Evolutionary conservation across 2,329 filamentous ascomycete species (phyloP), one percentile per base, ranked within the genome.

Genomic region (Aspergillus tubingensis): DNA sequence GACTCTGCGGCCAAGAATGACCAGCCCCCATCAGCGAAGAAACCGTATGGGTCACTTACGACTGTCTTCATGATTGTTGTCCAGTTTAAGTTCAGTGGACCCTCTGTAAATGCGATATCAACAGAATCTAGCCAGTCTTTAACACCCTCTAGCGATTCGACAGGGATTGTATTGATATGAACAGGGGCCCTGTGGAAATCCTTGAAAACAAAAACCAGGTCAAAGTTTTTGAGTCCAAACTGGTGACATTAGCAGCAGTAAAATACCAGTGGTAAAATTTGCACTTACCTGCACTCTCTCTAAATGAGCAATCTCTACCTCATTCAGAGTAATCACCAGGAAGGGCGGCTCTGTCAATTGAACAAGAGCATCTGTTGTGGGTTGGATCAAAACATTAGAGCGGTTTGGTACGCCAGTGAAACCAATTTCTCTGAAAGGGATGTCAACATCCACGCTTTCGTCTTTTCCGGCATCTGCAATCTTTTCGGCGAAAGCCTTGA

Each of bases 41-140:
- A 99, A 68, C 90, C 87, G 74, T 99, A 94, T 2, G 95, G 91
- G 74, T 99, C 93, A 38, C 90, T 88, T 19, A 91, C 94, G 25
- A 99, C 93, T 0, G 95, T 99, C 84, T 99, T 99, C 92, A 99
- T 99, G 74, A 99, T 99, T 15, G 93, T 96, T 10, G 91, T 90
- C 95, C 95, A 99, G 83, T 98, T 98, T 59, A 99, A 84, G 80
- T 99, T 99, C 68, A 99, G 87, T 1, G 94, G 95, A 59, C 95
- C 95, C 77, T 99, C 96, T 11, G 88, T 91, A 81, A 89, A 98
- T 17, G 95, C 89, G 72, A 99, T 96, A 72, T 99, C 94, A 51
- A 95, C 93, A 1, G 90, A 93, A 77, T 99, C 94, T 8, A 99
- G 86, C 88, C 95, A 99, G 73, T 99, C 96, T 78, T 98, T 98